Evolutionary conservation across 2,329 filamentous ascomycete species (phyloP).

Genomic region (Hymenotorrendiella dingleyae): DNA sequence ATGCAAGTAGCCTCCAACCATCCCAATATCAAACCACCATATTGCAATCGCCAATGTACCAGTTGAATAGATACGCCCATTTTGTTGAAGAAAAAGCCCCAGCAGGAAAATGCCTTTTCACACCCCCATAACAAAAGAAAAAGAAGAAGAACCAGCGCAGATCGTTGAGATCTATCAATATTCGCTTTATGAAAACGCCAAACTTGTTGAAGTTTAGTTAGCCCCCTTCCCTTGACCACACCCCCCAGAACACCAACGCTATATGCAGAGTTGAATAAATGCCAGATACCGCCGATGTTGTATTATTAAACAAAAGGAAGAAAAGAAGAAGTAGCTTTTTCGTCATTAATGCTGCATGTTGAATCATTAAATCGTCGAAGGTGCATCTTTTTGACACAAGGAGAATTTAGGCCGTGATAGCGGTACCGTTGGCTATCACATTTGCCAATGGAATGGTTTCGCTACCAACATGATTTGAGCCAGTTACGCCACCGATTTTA

Average conservation of each 20-base stretch:
- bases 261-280: constrained; percentile 22
- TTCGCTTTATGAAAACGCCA: constrained; percentile 1
- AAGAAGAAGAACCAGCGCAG: no score
- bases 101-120: no score
- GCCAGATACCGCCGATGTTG: constrained; percentile 1
- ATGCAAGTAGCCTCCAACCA: no score
- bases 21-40: no score
- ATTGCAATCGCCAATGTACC: no score
- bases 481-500: no score
- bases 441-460: constrained; percentile 20
- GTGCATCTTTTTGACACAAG: constrained; percentile 6
- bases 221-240: background rate
- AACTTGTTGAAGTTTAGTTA: constrained; percentile 8
- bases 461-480: constrained; percentile 5
- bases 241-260: constrained; percentile 9
- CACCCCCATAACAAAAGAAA: no score
- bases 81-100: no score
- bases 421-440: no score
- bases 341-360: constrained; percentile 23
- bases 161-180: constrained; percentile 1
- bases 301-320: constrained; percentile 7
- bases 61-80: no score
- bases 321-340: constrained; percentile 4
- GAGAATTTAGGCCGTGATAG: constrained; percentile 1
- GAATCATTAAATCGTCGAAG: constrained; percentile 28